Evolutionary conservation across 2,329 filamentous ascomycete species (phyloP).

Genomic region (Nemania abortiva): DNA sequence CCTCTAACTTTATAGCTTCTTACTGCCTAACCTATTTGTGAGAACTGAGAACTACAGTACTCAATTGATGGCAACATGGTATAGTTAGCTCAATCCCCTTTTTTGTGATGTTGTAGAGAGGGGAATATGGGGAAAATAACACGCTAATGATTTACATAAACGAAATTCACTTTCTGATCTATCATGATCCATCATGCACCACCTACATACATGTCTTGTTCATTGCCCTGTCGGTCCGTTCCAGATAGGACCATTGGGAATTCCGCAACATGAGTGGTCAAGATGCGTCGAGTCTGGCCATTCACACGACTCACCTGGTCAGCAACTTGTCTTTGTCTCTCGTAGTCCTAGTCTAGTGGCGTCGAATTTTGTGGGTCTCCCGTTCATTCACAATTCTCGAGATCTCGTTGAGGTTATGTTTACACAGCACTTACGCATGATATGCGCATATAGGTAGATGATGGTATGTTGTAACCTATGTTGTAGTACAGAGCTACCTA

Average conservation of each 20-base stretch:
- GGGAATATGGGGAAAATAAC: too few species aligned
- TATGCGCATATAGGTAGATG: too few species aligned
- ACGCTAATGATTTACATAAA: too few species aligned
- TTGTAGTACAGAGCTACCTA: background rate
- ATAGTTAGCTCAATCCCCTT: too few species aligned
- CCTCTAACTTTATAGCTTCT: too few species aligned
- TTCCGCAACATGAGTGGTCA: slow-evolving; percentile 14
- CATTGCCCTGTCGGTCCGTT: background rate
- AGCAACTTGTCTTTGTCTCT: background rate
- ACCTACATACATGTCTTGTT: too few species aligned
- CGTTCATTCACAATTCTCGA: background rate
- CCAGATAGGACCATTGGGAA: slow-evolving; percentile 7
- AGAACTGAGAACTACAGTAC: too few species aligned
- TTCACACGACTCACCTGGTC: slow-evolving; percentile 21
- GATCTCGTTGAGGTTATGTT: background rate
- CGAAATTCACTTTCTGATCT: too few species aligned
- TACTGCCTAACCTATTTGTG: too few species aligned
- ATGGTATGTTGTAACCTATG: too few species aligned
- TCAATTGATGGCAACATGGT: too few species aligned
- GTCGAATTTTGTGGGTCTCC: slow-evolving; percentile 10
- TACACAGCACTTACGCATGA: background rate
- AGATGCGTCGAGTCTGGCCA: slow-evolving; percentile 9
- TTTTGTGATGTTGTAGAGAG: too few species aligned
- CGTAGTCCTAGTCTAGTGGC: background rate
- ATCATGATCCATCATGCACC: background rate